Percentiles rank a stretch among this genome's conserved stretches.
Evolutionary conservation across 495 filamentous ascomycete species (phyloP).

Genomic region (Neurospora terricola): DNA sequence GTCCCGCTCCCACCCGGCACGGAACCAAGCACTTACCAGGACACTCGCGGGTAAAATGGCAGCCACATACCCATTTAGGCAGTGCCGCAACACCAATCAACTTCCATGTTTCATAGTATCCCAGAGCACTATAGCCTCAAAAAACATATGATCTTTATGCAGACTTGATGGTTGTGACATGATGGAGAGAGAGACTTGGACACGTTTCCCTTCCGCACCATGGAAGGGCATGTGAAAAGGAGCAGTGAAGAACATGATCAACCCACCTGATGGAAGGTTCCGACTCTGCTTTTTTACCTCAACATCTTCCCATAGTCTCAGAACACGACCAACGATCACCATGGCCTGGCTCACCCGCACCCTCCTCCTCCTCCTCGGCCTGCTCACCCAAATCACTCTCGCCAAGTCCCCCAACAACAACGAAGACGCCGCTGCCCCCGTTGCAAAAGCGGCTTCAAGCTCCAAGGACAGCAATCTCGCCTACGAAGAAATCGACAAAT

Average conservation of each 20-base stretch:
- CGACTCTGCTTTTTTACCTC: no score
- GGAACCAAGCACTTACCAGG: not conserved
- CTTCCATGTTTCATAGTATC: not conserved
- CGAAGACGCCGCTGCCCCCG: not conserved
- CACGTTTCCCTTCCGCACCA: not conserved
- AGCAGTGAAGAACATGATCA: not conserved
- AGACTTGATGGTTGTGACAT: not conserved
- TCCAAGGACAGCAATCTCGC: constrained; percentile 12
- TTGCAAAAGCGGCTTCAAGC: no score
- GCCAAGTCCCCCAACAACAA: constrained; percentile 8
- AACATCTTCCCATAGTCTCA: not conserved
- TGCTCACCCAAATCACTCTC: not conserved
- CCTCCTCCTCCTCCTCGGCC: constrained; percentile 11
- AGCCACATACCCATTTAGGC: not conserved
- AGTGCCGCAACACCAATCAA: not conserved
- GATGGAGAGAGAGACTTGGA: not conserved
- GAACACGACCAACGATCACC: not conserved
- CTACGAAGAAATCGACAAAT: constrained; percentile 20
- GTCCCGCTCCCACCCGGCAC: not conserved
- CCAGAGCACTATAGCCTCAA: not conserved
- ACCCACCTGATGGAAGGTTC: no score
- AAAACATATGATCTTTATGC: not conserved
- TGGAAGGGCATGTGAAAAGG: not conserved
- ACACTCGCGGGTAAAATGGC: not conserved
- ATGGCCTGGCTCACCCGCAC: constrained; percentile 16